Evolutionary conservation across 768 basidiomycete genomes (phyloP), one percentile per base, ranked within the genome.

Genomic region (Psilocybe subaeruginosa): DNA sequence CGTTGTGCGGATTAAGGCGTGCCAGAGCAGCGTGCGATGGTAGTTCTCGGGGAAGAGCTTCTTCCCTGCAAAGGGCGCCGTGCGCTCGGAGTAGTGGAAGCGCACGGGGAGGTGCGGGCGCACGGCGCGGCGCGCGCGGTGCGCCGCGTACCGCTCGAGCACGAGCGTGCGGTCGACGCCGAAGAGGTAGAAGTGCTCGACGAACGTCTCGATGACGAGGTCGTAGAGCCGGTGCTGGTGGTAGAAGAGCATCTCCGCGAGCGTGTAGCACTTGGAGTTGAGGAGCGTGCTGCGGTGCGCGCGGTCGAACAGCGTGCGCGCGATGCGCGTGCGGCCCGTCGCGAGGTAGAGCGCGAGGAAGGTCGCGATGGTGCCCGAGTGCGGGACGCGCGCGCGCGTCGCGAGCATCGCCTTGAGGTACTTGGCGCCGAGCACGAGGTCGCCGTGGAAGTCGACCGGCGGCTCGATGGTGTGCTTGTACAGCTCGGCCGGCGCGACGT

Each of bases 151-250:
- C 2, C 37, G 61, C 8, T 37, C 33, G 62, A 78, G 50, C 12
- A 82, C 60, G 0, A 74, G 69, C 8, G 74, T 69, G 37, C 74
- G 56, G 31, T 89, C 87, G n/a, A 91, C 74, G 12, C 85, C 87
- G 39, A 78, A 71, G 6, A 78, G 62, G 57, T 78, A 79, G 65
- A 88, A 90, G 56, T 84, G 78, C 5, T 80, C 76, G 11, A 72
- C 70, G 66, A 85, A 91, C 0, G 80, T 73, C 50, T 73, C 60
- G 52, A 86, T 70, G 58, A 82, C 74, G 23, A 77, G 71, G 16
- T 66, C 58, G 45, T 72, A 66, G 16, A 69, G 62, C 6, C 59
- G 54, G 17, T 64, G 54, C 5, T 71, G 72, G 6, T 69, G 67
- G 59, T 82, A 78, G 63, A 74, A 77, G 14, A 79, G 63, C 79